phyloP scores from a whole-genome alignment of 148 eudicot species.

The Silene conica region DNA sequence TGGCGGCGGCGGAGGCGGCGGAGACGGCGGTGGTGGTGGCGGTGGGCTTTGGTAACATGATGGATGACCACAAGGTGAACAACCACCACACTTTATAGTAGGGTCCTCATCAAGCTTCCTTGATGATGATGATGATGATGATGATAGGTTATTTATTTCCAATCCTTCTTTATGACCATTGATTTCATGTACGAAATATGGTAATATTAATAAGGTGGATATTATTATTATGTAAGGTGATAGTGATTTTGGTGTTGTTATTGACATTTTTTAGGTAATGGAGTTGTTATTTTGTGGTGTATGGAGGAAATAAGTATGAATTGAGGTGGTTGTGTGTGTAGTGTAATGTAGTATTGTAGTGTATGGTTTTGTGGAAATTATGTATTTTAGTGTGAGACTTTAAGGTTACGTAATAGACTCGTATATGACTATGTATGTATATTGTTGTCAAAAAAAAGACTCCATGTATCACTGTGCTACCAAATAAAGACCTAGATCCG shows the following conservation, averaged over 20 bases:
- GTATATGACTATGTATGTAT: too few relatives aligned
- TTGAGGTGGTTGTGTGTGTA: neutral
- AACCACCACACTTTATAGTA: conserved; percentile 36
- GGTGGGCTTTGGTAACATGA: conserved; percentile 30
- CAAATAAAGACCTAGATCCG: too few relatives aligned
- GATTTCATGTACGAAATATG: neutral
- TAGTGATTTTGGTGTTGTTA: conserved; percentile 8
- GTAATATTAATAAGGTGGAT: neutral
- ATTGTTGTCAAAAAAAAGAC: too few relatives aligned
- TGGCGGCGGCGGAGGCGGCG: conserved; percentile 23
- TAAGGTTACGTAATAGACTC: conserved; percentile 18
- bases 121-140: neutral
- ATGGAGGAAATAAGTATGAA: neutral
- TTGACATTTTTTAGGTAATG: conserved; percentile 15
- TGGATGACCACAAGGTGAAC: conserved; percentile 32
- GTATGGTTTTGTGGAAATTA: conserved; percentile 1
- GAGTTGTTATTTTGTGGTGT: neutral
- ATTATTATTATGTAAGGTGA: neutral
- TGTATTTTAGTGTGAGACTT: conserved; percentile 1
- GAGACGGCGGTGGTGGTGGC: conserved; percentile 26
- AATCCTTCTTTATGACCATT: too few relatives aligned
- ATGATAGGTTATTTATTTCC: neutral
- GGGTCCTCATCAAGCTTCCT: conserved; percentile 32
- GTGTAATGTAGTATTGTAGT: neutral
- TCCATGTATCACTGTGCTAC: too few relatives aligned